Evolutionary conservation across 805 yeast genomes (phyloP).

Genomic region (Candida arabinofermentans): DNA sequence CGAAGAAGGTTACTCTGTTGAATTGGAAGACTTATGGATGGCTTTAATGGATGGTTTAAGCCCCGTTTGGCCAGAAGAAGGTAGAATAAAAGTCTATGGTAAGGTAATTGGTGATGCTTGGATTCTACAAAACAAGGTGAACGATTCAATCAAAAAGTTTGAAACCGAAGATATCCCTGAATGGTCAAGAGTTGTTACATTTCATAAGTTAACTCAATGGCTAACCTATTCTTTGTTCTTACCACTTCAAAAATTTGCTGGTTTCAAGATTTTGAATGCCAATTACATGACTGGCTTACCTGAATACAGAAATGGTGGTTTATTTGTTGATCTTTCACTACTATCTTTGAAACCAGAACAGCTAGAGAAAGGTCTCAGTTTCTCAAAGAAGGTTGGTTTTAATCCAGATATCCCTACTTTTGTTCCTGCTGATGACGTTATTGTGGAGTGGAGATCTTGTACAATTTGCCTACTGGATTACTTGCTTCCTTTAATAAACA

Average conservation of each 20-base stretch:
- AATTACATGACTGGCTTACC: constrained; percentile 52
- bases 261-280: constrained; percentile 36
- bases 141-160: constrained; percentile 15
- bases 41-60: constrained; percentile 52
- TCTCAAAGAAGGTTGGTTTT: constrained; percentile 29
- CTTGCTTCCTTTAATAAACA: constrained; percentile 48
- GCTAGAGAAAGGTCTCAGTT: constrained; percentile 34
- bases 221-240: constrained; percentile 54
- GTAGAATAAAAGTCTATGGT: constrained; percentile 48
- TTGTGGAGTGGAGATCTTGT: constrained; percentile 65
- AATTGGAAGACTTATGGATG: constrained; percentile 48
- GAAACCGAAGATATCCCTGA: constrained; percentile 28
- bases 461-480: constrained; percentile 55
- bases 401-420: constrained; percentile 42
- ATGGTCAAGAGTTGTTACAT: constrained; percentile 46
- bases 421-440: constrained; percentile 51
- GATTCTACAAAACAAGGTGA: constrained; percentile 37
- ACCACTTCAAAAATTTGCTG: constrained; percentile 46
- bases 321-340: constrained; percentile 53
- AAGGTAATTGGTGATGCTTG: constrained; percentile 61
- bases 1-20: constrained; percentile 28
- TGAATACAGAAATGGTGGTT: constrained; percentile 63
- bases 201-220: constrained; percentile 68
- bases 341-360: constrained; percentile 42
- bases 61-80: constrained; percentile 58